These are phyloP conservation scores for Boletus pseudo-olivaceus DNA, from an alignment of 768 basidiomycete species.

Conservation along the genomic window DNA sequence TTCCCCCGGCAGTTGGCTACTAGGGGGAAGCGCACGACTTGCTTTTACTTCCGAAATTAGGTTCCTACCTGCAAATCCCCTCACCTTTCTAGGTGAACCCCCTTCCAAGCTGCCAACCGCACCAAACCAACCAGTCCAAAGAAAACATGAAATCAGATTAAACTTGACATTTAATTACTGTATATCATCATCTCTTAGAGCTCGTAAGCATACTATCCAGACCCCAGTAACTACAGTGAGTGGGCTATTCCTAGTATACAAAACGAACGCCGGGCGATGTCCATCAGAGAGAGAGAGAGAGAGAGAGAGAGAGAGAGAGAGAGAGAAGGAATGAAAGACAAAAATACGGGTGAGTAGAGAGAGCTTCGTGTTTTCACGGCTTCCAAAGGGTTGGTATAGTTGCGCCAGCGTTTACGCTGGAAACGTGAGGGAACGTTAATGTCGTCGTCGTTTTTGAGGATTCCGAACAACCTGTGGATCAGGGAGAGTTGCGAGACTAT, in stretches of 20 bases:
- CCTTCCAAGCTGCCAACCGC: no score
- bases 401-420: not conserved
- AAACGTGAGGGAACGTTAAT: slow-evolving; percentile 1
- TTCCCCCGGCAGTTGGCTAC: no score
- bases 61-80: not conserved
- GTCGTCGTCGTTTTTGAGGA: not conserved
- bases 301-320: no score
- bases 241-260: slow-evolving; percentile 2
- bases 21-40: no score
- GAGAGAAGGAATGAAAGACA: not conserved
- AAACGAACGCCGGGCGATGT: slow-evolving; percentile 9
- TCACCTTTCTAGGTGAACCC: not conserved
- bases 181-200: slow-evolving; percentile 4
- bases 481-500: not conserved
- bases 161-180: not conserved
- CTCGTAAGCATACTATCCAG: slow-evolving; percentile 6
- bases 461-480: not conserved
- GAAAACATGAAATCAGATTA: not conserved
- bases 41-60: no score
- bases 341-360: not conserved
- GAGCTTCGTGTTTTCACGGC: not conserved
- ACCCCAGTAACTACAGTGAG: not conserved
- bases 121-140: not conserved
- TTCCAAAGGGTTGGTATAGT: not conserved
- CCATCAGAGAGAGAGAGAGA: no score